Base-by-base conservation (phyloP, 2,329 filamentous ascomycete genomes). In the Penicillium occitanis region DNA sequence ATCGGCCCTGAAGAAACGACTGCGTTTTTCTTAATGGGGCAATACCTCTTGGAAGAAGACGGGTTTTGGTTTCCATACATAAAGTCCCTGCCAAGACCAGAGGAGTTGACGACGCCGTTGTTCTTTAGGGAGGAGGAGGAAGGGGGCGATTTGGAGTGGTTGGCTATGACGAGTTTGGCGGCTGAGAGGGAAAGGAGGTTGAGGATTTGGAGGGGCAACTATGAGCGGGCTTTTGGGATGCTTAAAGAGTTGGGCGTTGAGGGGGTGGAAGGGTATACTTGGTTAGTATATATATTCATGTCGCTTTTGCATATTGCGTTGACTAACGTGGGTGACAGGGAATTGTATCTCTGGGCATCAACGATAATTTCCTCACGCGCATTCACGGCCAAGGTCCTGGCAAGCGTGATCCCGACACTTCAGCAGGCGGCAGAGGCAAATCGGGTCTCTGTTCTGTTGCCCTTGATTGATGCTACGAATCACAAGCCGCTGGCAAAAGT, bases 41-140 rank as follows among this genome's bases (percentile, higher is more conserved):
- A 93, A 74, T 88, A 87, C 72, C 80, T 92, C 37, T 76, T 83
- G 1, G 85, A 85, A 1, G 64, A 76, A 1, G 72, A 82, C 1
- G 90, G 90, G 0, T 87, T 86, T 70, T 93, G 90, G 90, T 83
- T 80, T 74, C 84, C 87, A 1, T 93, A 93, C 76, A 85, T 92
- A 69, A 77, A 79, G 10, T 85, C 86, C 0, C 81, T 93, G 0
- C 90, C 90, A 1, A 85, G 87, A 67, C 88, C 88, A 0, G 81
- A 83, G 10, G 78, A 87, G 1, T 84, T 90, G 80, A 81, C 79
- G 0, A 82, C 90, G 14, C 87, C 89, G 4, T 81, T 88, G 0
- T 88, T 88, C 70, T 92, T 90, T 85, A n/a, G 17, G 10, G 63
- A 60, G n/a, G 80, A 84, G 0, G 44, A 60, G n/a, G 81, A 84